Conservation (phyloP, 768 basidiomycete genomes). For the Fistulinella prunicolor region DNA sequence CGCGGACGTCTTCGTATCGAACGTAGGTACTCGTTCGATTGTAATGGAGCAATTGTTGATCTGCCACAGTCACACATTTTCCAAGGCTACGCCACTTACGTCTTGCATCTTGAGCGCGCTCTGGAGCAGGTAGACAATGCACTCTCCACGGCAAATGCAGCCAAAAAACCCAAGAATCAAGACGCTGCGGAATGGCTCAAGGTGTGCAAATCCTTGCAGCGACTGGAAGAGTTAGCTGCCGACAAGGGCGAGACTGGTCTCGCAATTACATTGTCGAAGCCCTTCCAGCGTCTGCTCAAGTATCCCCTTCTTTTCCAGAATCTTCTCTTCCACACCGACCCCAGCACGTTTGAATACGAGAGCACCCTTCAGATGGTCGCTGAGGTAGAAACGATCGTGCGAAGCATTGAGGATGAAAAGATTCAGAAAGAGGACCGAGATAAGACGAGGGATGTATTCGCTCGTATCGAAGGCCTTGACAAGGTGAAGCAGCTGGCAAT, state of each 20-base stretch:
- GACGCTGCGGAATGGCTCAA: constrained; percentile 76
- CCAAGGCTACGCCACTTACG: constrained; percentile 90
- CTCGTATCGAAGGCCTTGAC: constrained; percentile 94
- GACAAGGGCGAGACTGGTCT: constrained; percentile 93
- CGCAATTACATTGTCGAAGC: constrained; percentile 93
- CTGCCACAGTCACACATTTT: constrained; percentile 80
- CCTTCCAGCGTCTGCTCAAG: constrained; percentile 94
- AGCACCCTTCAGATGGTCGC: constrained; percentile 95
- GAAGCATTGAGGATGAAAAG: constrained; percentile 98
- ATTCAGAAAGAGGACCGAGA: constrained; percentile 94
- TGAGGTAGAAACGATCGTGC: constrained; percentile 93
- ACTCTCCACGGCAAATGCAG: constrained; percentile 55
- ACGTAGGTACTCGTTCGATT: constrained; percentile 54
- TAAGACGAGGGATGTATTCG: constrained; percentile 91
- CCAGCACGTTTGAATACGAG: constrained; percentile 96
- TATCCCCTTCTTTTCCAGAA: constrained; percentile 98
- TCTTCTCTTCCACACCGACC: constrained; percentile 93
- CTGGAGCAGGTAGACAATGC: constrained; percentile 84
- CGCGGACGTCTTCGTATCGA: constrained; percentile 94
- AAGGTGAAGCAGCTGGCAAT: constrained; percentile 89
- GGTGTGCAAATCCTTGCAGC: constrained; percentile 69
- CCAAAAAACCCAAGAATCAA: constrained; percentile 80
- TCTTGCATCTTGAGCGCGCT: constrained; percentile 90
- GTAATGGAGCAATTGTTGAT: constrained; percentile 16
- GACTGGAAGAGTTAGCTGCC: constrained; percentile 73